These are phyloP conservation scores for Pseudonitzschia multiseries DNA, from an alignment of 108 stramenopile species.

Conservation along the genomic window DNA sequence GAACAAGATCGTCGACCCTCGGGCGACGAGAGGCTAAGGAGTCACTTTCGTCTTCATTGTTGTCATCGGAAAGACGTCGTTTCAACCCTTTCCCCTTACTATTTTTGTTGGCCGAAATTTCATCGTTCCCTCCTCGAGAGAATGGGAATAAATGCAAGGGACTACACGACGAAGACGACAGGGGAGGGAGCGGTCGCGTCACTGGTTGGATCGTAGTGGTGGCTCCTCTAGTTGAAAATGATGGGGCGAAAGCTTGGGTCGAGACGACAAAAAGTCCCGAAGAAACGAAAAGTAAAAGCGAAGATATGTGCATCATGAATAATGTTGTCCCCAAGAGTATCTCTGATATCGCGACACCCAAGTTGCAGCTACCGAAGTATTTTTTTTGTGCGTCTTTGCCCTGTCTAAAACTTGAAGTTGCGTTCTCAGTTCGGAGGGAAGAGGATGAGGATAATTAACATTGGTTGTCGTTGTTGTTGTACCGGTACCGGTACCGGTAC, in stretches of 20 bases:
- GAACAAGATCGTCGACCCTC: slow-evolving; percentile 30
- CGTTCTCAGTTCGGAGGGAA: too few species aligned
- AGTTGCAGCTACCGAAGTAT: too few species aligned
- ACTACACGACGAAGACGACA: neutral
- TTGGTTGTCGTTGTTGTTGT: too few species aligned
- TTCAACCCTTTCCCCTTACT: neutral
- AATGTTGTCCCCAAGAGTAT: too few species aligned
- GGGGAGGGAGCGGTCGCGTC: neutral
- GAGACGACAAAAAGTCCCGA: slow-evolving; percentile 1
- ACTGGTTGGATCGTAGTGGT: too few species aligned
- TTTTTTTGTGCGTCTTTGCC: too few species aligned
- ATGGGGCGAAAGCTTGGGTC: slow-evolving; percentile 5
- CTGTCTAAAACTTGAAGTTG: too few species aligned
- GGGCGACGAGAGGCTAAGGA: neutral
- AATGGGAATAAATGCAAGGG: neutral
- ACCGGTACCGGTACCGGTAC: too few species aligned
- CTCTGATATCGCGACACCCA: neutral
- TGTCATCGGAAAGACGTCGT: slow-evolving; percentile 11
- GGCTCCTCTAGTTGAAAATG: too few species aligned
- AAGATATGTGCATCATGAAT: neutral
- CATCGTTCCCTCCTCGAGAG: neutral
- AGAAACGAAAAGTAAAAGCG: neutral
- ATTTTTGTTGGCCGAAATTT: neutral
- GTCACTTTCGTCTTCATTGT: slow-evolving; percentile 9
- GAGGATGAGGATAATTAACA: too few species aligned